Conservation (phyloP, 1,284 basidiomycete species). For the Leccinum colubrinum region DNA sequence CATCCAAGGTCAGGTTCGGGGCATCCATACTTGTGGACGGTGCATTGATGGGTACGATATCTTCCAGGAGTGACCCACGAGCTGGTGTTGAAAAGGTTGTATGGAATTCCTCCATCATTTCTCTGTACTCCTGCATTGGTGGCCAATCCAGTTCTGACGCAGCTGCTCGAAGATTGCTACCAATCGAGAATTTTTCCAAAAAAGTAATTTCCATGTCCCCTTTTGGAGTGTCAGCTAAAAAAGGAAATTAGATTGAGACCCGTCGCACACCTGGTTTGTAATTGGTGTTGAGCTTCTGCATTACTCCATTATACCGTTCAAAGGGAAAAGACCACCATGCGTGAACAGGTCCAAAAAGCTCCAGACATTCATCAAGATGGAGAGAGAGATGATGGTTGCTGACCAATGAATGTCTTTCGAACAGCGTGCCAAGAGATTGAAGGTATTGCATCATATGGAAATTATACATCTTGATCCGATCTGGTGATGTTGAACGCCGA, state of each 20-base stretch:
- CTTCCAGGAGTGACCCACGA: neutral
- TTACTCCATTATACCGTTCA: neutral
- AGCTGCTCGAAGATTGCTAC: neutral
- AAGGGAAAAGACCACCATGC: neutral
- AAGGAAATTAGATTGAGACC: neutral
- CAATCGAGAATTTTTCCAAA: neutral
- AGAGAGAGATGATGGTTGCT: neutral
- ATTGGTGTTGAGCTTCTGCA: neutral
- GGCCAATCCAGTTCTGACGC: neutral
- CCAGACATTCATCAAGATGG: neutral
- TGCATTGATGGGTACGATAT: neutral
- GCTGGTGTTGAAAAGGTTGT: neutral
- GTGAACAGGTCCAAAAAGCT: neutral
- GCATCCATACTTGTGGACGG: neutral
- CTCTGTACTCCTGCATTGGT: neutral
- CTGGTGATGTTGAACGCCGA: neutral
- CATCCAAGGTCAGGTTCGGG: neutral
- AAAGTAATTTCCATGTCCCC: neutral
- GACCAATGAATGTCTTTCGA: neutral
- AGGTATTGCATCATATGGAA: neutral
- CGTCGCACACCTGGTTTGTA: neutral
- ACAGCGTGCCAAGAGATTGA: neutral
- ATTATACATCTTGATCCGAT: neutral
- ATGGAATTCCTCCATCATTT: neutral
- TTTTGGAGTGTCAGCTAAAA: neutral